phyloP scores from a whole-genome alignment of 257 asterid species.

The Solanum ahanhuiri region DNA sequence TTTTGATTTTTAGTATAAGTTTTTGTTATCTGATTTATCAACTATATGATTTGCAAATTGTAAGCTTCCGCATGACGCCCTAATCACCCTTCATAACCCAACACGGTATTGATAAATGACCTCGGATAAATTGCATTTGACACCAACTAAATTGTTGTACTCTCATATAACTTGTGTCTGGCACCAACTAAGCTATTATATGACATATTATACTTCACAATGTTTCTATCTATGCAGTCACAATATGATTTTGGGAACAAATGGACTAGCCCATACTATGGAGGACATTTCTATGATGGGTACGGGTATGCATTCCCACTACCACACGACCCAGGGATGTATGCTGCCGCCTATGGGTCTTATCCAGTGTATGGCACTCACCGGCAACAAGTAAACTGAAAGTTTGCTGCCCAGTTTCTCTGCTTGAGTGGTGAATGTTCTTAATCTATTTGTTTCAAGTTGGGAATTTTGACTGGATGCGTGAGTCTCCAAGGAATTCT shows the following conservation, averaged over 20 bases:
- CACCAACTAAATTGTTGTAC: no score
- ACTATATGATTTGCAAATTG: no score
- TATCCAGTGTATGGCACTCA: slow-evolving; percentile 78
- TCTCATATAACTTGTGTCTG: no score
- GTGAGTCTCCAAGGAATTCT: slow-evolving; percentile 28
- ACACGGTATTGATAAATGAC: neutral
- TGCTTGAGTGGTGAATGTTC: slow-evolving; percentile 2
- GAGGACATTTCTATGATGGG: slow-evolving; percentile 67
- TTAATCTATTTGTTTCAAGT: slow-evolving; percentile 12
- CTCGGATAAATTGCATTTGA: no score
- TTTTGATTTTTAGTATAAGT: no score
- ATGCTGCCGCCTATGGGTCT: slow-evolving; percentile 62
- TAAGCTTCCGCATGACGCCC: no score
- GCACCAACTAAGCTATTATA: neutral
- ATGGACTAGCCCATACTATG: slow-evolving; percentile 84
- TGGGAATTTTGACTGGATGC: slow-evolving; percentile 51
- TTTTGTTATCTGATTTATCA: no score
- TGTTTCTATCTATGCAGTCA: slow-evolving; percentile 16
- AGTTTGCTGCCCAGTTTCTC: neutral
- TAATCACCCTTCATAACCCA: no score
- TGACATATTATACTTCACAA: neutral
- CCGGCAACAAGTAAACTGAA: slow-evolving; percentile 85
- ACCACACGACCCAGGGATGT: slow-evolving; percentile 70
- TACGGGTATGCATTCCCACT: slow-evolving; percentile 55
- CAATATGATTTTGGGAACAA: slow-evolving; percentile 56